Percentiles rank a stretch among this genome's conserved stretches.
These are phyloP conservation scores for Nepenthes alata DNA, from an alignment of 179 eudicot genomes.

Conservation along the genomic window DNA sequence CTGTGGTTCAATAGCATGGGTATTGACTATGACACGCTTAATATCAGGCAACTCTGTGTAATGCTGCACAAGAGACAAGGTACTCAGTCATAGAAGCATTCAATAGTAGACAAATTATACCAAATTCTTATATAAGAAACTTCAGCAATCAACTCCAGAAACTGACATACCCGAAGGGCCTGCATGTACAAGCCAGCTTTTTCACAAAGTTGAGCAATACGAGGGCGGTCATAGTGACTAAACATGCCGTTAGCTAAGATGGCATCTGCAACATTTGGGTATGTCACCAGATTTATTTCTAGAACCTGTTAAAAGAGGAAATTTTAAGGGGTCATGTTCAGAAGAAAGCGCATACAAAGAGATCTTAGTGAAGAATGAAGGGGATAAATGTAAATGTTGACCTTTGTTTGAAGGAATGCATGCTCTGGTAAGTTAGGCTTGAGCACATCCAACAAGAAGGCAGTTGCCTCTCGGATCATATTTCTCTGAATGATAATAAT, in stretches of 20 bases:
- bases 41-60: slow-evolving; percentile 38
- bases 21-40: slow-evolving; percentile 44
- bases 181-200: slow-evolving; percentile 38
- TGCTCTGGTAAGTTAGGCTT: slow-evolving; percentile 95
- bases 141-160: background rate
- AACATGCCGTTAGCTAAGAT: slow-evolving; percentile 48
- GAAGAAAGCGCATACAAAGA: background rate
- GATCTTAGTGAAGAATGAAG: background rate
- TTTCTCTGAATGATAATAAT: slow-evolving; percentile 48
- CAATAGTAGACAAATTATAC: background rate
- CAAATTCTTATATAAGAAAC: background rate
- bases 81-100: slow-evolving; percentile 2
- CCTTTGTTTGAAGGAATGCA: slow-evolving; percentile 81
- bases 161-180: slow-evolving; percentile 25
- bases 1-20: slow-evolving; percentile 52
- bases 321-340: background rate
- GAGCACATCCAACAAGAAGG: slow-evolving; percentile 88
- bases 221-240: slow-evolving; percentile 46
- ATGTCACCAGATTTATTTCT: slow-evolving; percentile 92
- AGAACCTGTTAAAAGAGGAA: slow-evolving; percentile 46
- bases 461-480: slow-evolving; percentile 96
- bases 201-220: slow-evolving; percentile 42
- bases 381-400: slow-evolving; percentile 8
- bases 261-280: slow-evolving; percentile 96
- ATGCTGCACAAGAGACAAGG: slow-evolving; percentile 25